A percentile compares a stretch with the other conserved stretches of the same genome.
These are phyloP conservation scores for Trametes sp. DNA, from an alignment of 1,284 basidiomycete species.

Conservation along the genomic window DNA sequence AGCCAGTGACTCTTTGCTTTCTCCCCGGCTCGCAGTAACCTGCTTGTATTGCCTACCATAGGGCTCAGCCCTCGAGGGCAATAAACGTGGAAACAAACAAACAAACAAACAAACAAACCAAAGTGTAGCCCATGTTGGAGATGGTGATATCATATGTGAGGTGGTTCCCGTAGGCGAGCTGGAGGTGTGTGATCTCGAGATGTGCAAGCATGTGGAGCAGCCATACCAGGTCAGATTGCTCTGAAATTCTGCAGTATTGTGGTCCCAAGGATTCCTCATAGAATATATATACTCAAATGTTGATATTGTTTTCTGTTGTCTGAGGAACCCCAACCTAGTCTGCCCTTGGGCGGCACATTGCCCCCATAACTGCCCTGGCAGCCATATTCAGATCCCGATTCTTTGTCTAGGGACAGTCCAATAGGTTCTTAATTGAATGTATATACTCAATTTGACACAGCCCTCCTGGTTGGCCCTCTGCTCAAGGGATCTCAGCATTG, in stretches of 20 bases:
- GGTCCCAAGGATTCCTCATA: not conserved
- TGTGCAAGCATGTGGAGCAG: not conserved
- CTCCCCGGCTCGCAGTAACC: no score
- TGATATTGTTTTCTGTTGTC: not conserved
- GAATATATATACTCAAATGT: not conserved
- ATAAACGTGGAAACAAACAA: no score
- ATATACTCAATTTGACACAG: slow-evolving; percentile 1
- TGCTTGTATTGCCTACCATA: no score
- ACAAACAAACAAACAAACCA: no score
- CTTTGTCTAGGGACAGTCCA: not conserved
- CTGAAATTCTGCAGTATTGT: no score
- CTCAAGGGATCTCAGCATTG: not conserved
- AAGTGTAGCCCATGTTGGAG: no score
- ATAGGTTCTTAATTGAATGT: not conserved
- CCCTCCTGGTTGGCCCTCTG: not conserved
- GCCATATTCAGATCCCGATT: not conserved
- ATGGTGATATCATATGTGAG: no score
- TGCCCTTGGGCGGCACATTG: not conserved
- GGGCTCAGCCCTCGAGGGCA: no score
- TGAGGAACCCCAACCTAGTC: not conserved
- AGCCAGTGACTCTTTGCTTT: no score
- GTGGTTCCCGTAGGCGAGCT: no score
- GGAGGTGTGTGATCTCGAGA: no score
- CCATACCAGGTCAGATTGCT: no score
- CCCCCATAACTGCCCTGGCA: not conserved